Evolutionary conservation across 208 protist genomes (phyloP).

Genomic region (Trypanosoma mega): DNA sequence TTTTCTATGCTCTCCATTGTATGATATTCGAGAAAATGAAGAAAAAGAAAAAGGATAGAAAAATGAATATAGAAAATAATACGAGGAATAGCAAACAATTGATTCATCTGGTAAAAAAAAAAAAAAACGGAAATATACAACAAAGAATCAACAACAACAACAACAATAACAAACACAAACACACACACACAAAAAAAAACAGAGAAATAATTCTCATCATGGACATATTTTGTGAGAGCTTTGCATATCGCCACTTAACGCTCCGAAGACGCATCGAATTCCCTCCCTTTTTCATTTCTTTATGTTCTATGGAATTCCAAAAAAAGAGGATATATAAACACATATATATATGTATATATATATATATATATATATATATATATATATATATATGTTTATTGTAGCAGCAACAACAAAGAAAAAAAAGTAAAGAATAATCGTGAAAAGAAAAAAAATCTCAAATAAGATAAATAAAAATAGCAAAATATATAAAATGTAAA

Average conservation of each 20-base stretch:
- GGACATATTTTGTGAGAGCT: too few species aligned
- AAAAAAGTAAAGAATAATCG: background rate
- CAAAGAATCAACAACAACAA: background rate
- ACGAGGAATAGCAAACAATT: background rate
- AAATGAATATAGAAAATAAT: background rate
- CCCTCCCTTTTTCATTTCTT: too few species aligned
- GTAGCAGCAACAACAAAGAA: slow-evolving; percentile 8
- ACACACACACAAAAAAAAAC: too few species aligned
- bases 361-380: background rate
- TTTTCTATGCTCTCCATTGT: background rate
- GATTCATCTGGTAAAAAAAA: background rate
- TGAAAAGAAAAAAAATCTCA: background rate
- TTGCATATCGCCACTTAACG: too few species aligned
- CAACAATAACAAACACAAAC: background rate
- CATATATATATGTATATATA: background rate
- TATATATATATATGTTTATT: background rate
- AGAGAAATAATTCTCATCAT: too few species aligned
- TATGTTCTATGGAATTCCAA: too few species aligned
- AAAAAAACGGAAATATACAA: slow-evolving; percentile 1
- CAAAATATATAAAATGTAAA: background rate
- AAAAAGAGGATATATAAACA: too few species aligned
- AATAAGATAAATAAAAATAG: background rate
- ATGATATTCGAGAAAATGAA: background rate
- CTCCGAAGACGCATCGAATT: too few species aligned
- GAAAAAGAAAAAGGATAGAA: slow-evolving; percentile 8